Conservation (phyloP, 108 stramenopile species). For the Mediolabrus comicus region DNA sequence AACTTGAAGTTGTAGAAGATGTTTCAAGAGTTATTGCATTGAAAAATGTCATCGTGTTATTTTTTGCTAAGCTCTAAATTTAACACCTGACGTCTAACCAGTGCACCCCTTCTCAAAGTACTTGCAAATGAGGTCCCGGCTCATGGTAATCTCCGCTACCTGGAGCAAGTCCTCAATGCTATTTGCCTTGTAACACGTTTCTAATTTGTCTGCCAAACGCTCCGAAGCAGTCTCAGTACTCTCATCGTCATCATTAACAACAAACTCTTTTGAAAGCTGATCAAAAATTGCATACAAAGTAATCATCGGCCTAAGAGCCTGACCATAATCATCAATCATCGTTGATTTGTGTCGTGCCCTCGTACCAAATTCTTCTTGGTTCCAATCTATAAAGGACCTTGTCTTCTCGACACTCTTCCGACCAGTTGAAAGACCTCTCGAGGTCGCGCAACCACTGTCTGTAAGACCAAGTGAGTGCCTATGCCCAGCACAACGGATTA, state of each 20-base stretch:
- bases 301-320: constrained; percentile 73
- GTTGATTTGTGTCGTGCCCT: constrained; percentile 1
- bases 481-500: constrained; percentile 74
- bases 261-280: constrained; percentile 67
- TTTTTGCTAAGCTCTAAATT: too few species aligned
- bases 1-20: too few species aligned
- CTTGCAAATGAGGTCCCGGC: constrained; percentile 59
- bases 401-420: constrained; percentile 38
- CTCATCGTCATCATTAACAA: constrained; percentile 56
- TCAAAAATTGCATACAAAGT: constrained; percentile 72
- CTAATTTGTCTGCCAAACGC: constrained; percentile 56
- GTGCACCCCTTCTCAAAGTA: constrained; percentile 64
- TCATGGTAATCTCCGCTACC: constrained; percentile 54
- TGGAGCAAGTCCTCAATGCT: constrained; percentile 64
- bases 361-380: constrained; percentile 32
- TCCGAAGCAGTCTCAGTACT: constrained; percentile 49
- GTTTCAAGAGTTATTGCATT: too few species aligned
- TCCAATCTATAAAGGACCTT: constrained; percentile 71
- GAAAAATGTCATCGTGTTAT: too few species aligned
- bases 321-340: constrained; percentile 59
- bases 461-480: constrained; percentile 67
- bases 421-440: constrained; percentile 44
- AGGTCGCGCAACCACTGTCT: constrained; percentile 64
- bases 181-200: constrained; percentile 54
- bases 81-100: too few species aligned